These are phyloP conservation scores for Bidens hawaiensis DNA, from an alignment of 140 eudicot species.

Conservation along the genomic window DNA sequence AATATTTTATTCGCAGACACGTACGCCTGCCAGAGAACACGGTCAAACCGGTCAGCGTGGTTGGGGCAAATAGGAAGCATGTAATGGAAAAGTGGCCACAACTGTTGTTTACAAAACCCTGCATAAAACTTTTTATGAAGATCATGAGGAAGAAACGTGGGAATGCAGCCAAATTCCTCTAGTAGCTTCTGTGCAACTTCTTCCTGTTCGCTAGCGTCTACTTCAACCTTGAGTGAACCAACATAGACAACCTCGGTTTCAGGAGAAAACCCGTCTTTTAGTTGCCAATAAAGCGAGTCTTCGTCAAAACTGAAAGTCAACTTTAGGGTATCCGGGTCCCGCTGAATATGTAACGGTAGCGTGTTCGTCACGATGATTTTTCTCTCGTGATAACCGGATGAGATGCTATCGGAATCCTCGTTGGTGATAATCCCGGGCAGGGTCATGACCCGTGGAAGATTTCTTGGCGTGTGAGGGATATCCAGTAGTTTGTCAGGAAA, in stretches of 20 bases:
- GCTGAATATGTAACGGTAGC: conserved; percentile 28
- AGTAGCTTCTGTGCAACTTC: conserved; percentile 39
- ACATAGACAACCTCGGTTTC: conserved; percentile 39
- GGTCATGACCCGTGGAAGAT: conserved; percentile 72
- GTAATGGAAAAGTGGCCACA: conserved; percentile 44
- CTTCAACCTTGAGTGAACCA: conserved; percentile 37
- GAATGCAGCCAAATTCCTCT: conserved; percentile 36
- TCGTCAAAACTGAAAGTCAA: conserved; percentile 30
- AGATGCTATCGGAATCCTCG: conserved; percentile 52
- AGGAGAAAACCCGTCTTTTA: conserved; percentile 39
- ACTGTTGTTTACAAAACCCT: conserved; percentile 44
- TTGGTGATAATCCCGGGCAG: conserved; percentile 62
- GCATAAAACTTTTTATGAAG: conserved; percentile 29
- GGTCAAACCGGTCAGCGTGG: conserved; percentile 37
- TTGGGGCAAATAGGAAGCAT: conserved; percentile 38
- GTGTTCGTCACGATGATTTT: conserved; percentile 45
- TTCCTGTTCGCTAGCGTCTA: conserved; percentile 34
- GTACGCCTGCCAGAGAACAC: conserved; percentile 38
- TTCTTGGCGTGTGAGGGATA: conserved; percentile 67
- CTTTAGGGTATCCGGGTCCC: conserved; percentile 30
- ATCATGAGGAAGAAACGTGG: conserved; percentile 33
- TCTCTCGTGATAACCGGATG: conserved; percentile 43
- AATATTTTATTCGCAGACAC: conserved; percentile 37
- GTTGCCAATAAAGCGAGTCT: conserved; percentile 32
- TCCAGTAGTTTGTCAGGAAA: conserved; percentile 54